These are phyloP conservation scores for Aspergillus indologenus DNA, from an alignment of 495 filamentous ascomycete genomes.

Conservation along the genomic window DNA sequence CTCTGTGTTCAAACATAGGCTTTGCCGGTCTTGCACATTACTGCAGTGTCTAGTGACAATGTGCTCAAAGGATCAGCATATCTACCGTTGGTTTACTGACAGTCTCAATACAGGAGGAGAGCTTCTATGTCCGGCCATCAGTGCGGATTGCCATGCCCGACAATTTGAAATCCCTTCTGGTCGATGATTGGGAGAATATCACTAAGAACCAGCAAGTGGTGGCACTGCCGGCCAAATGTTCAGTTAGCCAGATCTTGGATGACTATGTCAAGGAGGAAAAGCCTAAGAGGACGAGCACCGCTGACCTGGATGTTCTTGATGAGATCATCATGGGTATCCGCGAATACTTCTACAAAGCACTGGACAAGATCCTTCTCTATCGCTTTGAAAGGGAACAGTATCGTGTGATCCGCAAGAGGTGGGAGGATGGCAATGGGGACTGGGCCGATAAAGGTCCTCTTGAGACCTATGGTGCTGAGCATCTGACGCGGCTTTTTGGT, in stretches of 20 bases:
- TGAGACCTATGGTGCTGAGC: conserved; percentile 92
- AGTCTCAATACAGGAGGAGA: conserved; percentile 64
- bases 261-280: conserved; percentile 71
- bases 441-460: conserved; percentile 60
- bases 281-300: conserved; percentile 58
- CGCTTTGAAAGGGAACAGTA: conserved; percentile 88
- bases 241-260: conserved; percentile 73
- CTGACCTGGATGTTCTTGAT: conserved; percentile 78
- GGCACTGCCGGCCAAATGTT: conserved; percentile 69
- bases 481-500: conserved; percentile 86
- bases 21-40: background rate
- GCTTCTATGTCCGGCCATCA: conserved; percentile 72
- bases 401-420: conserved; percentile 63
- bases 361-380: conserved; percentile 87
- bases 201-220: conserved; percentile 91
- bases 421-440: conserved; percentile 53
- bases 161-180: conserved; percentile 80
- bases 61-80: background rate
- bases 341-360: conserved; percentile 85
- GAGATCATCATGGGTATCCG: conserved; percentile 79
- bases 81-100: conserved; percentile 1
- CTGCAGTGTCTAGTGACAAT: background rate
- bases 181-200: conserved; percentile 98
- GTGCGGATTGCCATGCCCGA: conserved; percentile 81
- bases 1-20: background rate